Evolutionary conservation across 345 rosid genomes (phyloP), one percentile per base, ranked within the genome.

Genomic region (Triadica sebifera): DNA sequence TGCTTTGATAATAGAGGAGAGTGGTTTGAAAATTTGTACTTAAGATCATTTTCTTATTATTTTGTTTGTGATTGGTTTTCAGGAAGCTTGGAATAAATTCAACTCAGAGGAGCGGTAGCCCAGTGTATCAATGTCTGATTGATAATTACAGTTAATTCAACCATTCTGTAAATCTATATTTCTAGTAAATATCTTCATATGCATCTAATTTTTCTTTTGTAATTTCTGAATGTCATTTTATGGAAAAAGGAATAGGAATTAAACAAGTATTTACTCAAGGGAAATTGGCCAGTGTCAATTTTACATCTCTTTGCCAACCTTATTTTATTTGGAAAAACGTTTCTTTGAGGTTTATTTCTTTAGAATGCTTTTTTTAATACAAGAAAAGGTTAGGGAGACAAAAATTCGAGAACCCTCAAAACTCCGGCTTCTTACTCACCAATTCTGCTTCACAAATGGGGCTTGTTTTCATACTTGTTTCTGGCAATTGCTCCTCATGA

Each of bases 51-150:
- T 22, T 12, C 45, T 52, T 60, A 69, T 53, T 16, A 24, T 70
- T 45, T 3, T 45, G 15, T 51, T 64, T 70, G 9, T 73, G 76
- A 7, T 73, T 77, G 47, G 73, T 75, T 69, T 81, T 19, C 94
- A 93, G 97, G 99, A 93, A 83, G 97, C 94, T 53, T 95, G 94
- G 99, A 87, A 89, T 88, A 93, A 81, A 79, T 95, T 93, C 90
- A 95, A 89, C 81, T 91, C 96, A 0, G 97, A 91, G 82, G 98
- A 95, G 86, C 85, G 97, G 82, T 90, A 89, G 82, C 74, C 47
- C 24, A 29, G 49, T 1, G 3, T 49, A 57, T 38, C 51, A 25
- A 39, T 25, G 63, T 2, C 65, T 61, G 10, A 39, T 20, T 64
- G 51, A 63, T 78, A 45, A 12, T 67, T 75, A 59, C 67, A 41